phyloP scores from a whole-genome alignment of 352 stramenopile genomes.

The Saprolegnia diclina region DNA sequence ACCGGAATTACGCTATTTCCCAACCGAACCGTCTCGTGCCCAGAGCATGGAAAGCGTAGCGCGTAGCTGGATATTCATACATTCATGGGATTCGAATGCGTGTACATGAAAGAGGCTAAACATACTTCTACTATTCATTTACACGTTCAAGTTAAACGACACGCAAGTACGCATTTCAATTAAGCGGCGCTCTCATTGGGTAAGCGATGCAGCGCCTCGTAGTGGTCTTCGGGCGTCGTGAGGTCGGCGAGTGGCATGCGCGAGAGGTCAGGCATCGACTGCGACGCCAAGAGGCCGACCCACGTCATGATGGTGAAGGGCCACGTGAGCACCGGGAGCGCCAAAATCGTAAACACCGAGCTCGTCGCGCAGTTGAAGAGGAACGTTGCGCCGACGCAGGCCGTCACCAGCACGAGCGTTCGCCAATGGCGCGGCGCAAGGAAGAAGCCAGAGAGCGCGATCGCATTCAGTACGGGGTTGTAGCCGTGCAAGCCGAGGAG shows the following conservation, averaged over 20 bases:
- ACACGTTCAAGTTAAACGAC: too few species aligned
- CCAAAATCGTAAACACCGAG: slow-evolving; percentile 14
- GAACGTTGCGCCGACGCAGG: slow-evolving; percentile 3
- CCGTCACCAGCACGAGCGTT: neutral
- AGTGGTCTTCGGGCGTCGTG: slow-evolving; percentile 27
- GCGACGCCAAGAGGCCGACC: slow-evolving; percentile 11
- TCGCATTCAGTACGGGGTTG: slow-evolving; percentile 17
- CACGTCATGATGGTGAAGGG: slow-evolving; percentile 29
- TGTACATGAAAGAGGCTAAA: too few species aligned
- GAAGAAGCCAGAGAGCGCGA: slow-evolving; percentile 27
- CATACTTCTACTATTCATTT: too few species aligned
- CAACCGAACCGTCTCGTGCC: too few species aligned
- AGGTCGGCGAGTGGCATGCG: slow-evolving; percentile 3
- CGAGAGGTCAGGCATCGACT: slow-evolving; percentile 7
- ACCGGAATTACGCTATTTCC: too few species aligned
- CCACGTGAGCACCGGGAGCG: slow-evolving; percentile 26
- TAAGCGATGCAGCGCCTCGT: neutral
- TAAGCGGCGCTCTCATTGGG: too few species aligned
- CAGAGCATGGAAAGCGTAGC: too few species aligned
- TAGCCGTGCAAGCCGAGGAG: slow-evolving; percentile 24
- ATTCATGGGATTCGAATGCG: too few species aligned
- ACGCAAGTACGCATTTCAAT: too few species aligned
- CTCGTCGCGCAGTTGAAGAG: slow-evolving; percentile 15
- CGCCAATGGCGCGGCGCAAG: neutral
- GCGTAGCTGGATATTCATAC: too few species aligned